A percentile compares a stretch with the other conserved stretches of the same genome.
Evolutionary conservation across 2,329 filamentous ascomycete species (phyloP).

Genomic region (Ceratocystis papillata): DNA sequence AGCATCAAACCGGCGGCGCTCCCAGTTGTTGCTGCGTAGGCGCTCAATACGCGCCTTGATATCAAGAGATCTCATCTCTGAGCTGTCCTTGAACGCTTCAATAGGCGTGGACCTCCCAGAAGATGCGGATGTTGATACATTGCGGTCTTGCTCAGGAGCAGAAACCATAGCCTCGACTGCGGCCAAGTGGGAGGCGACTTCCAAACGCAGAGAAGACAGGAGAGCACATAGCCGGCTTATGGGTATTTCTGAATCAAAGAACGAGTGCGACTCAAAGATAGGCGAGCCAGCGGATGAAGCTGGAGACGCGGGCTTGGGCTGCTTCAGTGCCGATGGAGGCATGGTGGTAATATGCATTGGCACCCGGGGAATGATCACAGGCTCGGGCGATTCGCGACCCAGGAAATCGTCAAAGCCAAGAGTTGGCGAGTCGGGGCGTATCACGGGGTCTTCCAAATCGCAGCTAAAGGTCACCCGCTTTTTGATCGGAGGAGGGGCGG

Average conservation of each 20-base stretch:
- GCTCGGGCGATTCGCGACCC: slow-evolving; percentile 27
- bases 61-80: slow-evolving; percentile 35
- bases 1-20: slow-evolving; percentile 44
- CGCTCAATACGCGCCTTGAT: slow-evolving; percentile 44
- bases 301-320: slow-evolving; percentile 22
- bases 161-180: slow-evolving; percentile 37
- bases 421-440: slow-evolving; percentile 51
- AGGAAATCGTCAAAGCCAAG: slow-evolving; percentile 42
- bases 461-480: slow-evolving; percentile 35
- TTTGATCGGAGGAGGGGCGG: slow-evolving; percentile 27
- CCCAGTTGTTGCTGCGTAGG: slow-evolving; percentile 45
- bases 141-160: slow-evolving; percentile 22
- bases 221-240: slow-evolving; percentile 42
- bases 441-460: slow-evolving; percentile 36
- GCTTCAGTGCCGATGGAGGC: slow-evolving; percentile 22
- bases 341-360: slow-evolving; percentile 24
- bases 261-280: slow-evolving; percentile 14
- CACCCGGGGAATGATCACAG: slow-evolving; percentile 21
- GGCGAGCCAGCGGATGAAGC: slow-evolving; percentile 10
- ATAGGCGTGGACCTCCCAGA: slow-evolving; percentile 24
- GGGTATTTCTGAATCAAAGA: slow-evolving; percentile 35
- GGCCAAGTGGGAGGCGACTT: slow-evolving; percentile 40
- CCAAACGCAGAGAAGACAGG: slow-evolving; percentile 39
- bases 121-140: slow-evolving; percentile 19
- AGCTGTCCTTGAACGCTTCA: slow-evolving; percentile 28